phyloP scores from a whole-genome alignment of 192 early-diverging fungal species.

The Powellomyces hirtus region DNA sequence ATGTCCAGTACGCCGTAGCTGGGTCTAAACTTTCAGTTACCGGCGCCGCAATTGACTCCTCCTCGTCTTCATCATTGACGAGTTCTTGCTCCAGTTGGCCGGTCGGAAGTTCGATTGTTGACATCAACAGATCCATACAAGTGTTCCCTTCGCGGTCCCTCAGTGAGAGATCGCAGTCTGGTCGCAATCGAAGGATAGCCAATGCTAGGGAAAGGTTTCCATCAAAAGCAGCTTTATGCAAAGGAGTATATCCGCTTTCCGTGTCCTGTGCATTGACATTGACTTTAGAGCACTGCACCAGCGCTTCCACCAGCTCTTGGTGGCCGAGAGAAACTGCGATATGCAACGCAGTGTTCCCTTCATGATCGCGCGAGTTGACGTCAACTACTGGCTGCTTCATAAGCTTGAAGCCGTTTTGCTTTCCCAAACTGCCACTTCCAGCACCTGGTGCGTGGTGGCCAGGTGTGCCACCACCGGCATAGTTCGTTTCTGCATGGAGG shows the following conservation, averaged over 20 bases:
- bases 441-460: not conserved
- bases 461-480: not conserved
- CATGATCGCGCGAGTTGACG: conserved; percentile 16
- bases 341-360: conserved; percentile 28
- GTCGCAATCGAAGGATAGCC: conserved; percentile 35
- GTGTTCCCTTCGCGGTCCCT: conserved; percentile 53
- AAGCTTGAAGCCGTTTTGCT: not conserved
- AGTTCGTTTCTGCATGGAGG: not conserved
- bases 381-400: not conserved
- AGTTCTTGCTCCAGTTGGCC: not conserved
- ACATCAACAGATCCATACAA: conserved; percentile 48
- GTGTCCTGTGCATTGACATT: conserved; percentile 61
- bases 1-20: conserved; percentile 59
- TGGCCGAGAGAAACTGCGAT: conserved; percentile 25
- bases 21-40: not conserved
- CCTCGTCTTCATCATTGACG: conserved; percentile 25
- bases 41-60: not conserved
- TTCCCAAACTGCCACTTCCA: conserved; percentile 11
- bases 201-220: conserved; percentile 58
- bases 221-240: conserved; percentile 64
- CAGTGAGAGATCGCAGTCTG: conserved; percentile 49
- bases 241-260: conserved; percentile 69
- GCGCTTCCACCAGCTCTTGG: conserved; percentile 8
- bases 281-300: conserved; percentile 24
- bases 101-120: not conserved